Base-by-base conservation (phyloP, 2,329 filamentous ascomycete species). In the Botryosphaeria dothidea region DNA sequence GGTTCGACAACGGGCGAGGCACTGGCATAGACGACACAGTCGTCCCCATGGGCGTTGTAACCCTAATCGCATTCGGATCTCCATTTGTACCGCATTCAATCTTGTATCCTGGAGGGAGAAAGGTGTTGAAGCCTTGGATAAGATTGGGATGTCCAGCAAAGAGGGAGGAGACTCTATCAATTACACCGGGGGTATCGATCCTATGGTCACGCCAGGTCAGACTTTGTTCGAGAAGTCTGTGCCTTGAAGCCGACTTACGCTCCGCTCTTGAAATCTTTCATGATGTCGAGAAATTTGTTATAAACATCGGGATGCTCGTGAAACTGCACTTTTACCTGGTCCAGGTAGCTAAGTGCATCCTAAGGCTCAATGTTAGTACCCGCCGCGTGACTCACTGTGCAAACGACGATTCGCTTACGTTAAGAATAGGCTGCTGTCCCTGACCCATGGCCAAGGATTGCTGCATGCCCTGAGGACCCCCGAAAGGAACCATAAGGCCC, bases 201-300 rank as follows among this genome's bases (percentile, higher is more conserved):
- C 91, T 83, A 34, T 21, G 58, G n/a, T 23, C 38, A 6, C 46
- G 5, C 9, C 34, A 61, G 52, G n/a, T 63, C 15, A 41, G n/a
- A 36, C n/a, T 27, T 38, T 45, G 21, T 49, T 41, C 8, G 7
- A 15, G 9, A 21, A 11, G 7, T 41, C 9, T 17, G 23, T 11
- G 15, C 0, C 3, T 15, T 25, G 4, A 25, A 21, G 13, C 5
- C 27, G 19, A 85, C 90, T 80, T 83, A 93, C 87, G 93, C 93
- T 80, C 97, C 94, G 72, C 93, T 97, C 80, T 99, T 99, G 78
- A 99, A 99, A 72, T 99, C 95, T 75, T 99, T 99, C 95, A 99
- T 99, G 56, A 99, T 99, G 71, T 99, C 95, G 51, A 99, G 81
- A 72, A 99, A 98, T 41, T 92, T 86, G 73, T 98, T 98, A 74